Evolutionary conservation across 2,329 filamentous ascomycete species (phyloP), one percentile per base, ranked within the genome.

Genomic region (Ophiosphaerella korrae): DNA sequence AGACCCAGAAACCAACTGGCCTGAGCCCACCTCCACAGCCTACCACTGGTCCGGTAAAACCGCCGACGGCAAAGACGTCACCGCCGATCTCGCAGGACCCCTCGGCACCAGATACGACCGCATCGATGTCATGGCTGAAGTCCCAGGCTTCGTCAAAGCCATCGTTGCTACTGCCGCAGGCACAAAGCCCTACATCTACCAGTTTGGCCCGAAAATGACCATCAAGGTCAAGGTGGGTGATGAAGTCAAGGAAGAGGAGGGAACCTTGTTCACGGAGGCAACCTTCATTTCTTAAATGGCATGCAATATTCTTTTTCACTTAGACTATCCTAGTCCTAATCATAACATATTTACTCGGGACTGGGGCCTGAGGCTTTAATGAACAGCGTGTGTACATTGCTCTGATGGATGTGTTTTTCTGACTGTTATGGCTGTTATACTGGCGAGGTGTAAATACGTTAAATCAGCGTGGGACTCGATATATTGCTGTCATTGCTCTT

Each of bases 141-240:
- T 99, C 32, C 94, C 94, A 3, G 90, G 88, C 26, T 96, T 99
- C 67, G 88, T 99, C 74, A 99, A 99, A 84, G 87, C 87, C 64
- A 91, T 99, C 70, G 92, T 96, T 23, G 90, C 90, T 37, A 88
- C 84, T 58, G 90, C 93, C 11, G 91, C 88, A 3, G 94, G 94
- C 56, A 96, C 94, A 24, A 94, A 92, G 80, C 94, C 94, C 5
- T 99, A 97, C 75, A 97, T 99, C 66, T 99, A 97, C 77, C 94
- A 96, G 88, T 97, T 87, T 75, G 82, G 81, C 14, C 88, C 89
- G 50, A 84, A 84, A 66, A 81, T 90, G 50, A 84, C 84, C 13
- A 78, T 99, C 62, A 93, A 94, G 80, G 68, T 99, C 63, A 94
- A 92, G 76, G 82, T 93, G 57, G 92, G 89, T 42, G 92, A 92